These are phyloP conservation scores for Chlamydomonas incerta DNA, from an alignment of 139 green algal genomes.

Conservation along the genomic window DNA sequence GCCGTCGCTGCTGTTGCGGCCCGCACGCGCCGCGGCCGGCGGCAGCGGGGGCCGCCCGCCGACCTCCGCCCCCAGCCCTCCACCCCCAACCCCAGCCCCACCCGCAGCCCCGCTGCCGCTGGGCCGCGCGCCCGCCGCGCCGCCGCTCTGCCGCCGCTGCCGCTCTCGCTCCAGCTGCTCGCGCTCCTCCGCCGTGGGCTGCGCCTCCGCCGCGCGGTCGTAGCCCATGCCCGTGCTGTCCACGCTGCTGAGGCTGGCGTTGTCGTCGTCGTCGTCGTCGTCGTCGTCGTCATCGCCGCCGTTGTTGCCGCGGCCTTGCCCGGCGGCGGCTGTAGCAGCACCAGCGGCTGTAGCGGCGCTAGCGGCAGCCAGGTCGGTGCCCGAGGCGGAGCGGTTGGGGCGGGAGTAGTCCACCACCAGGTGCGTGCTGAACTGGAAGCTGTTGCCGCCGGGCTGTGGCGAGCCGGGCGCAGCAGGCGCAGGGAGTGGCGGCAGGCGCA, in stretches of 20 bases:
- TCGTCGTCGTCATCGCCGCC: neutral
- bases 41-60: slow-evolving; percentile 20
- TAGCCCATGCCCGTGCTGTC: slow-evolving; percentile 29
- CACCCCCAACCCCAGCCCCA: neutral
- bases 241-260: slow-evolving; percentile 22
- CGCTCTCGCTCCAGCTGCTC: slow-evolving; percentile 1
- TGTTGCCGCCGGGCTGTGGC: too few relatives aligned
- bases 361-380: neutral
- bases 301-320: neutral
- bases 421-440: slow-evolving; percentile 37
- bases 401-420: slow-evolving; percentile 37
- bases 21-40: neutral
- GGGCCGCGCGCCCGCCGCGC: neutral
- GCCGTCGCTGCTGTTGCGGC: slow-evolving; percentile 7
- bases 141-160: neutral
- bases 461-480: too few relatives aligned
- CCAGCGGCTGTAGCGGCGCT: neutral
- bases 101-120: neutral
- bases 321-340: too few relatives aligned
- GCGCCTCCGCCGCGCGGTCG: neutral
- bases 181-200: neutral
- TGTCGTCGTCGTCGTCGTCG: neutral
- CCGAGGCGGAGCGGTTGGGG: neutral
- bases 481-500: too few relatives aligned
- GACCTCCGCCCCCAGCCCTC: neutral